Conservation (phyloP, 768 basidiomycete species). For the Leccinum aurantiacum region DNA sequence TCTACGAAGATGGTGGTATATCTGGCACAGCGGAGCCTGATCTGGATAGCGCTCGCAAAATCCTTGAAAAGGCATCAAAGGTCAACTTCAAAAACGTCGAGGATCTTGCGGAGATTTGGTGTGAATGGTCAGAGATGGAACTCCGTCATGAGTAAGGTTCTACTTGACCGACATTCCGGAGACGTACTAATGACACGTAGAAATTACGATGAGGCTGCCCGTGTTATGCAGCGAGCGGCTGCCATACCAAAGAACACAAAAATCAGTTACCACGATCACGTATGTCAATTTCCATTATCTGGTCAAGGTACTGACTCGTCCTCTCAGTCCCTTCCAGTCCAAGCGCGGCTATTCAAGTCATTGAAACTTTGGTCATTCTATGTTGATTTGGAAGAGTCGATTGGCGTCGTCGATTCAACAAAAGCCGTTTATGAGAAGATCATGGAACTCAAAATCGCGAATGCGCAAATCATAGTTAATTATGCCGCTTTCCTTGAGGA, state of each 20-base stretch:
- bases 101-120: constrained; percentile 98
- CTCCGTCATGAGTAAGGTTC: constrained; percentile 84
- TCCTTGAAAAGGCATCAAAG: constrained; percentile 89
- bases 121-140: constrained; percentile 99
- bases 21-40: constrained; percentile 78
- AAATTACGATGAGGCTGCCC: constrained; percentile 93
- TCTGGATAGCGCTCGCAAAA: constrained; percentile 83
- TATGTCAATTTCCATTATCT: constrained; percentile 34
- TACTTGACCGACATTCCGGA: neutral
- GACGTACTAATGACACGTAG: constrained; percentile 42
- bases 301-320: constrained; percentile 14
- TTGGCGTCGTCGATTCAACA: constrained; percentile 88
- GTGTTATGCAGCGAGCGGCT: constrained; percentile 95
- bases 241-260: constrained; percentile 88
- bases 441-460: constrained; percentile 93
- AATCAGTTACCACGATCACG: constrained; percentile 94
- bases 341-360: constrained; percentile 93
- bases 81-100: constrained; percentile 95
- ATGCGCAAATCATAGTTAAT: constrained; percentile 96
- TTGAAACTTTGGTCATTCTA: constrained; percentile 99
- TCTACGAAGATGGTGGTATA: constrained; percentile 94
- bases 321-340: constrained; percentile 73
- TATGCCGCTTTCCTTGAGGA: constrained; percentile 97
- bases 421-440: constrained; percentile 97
- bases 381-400: constrained; percentile 95